Evolutionary conservation across 306 rosid species (phyloP).

Genomic region (Betula pendula): DNA sequence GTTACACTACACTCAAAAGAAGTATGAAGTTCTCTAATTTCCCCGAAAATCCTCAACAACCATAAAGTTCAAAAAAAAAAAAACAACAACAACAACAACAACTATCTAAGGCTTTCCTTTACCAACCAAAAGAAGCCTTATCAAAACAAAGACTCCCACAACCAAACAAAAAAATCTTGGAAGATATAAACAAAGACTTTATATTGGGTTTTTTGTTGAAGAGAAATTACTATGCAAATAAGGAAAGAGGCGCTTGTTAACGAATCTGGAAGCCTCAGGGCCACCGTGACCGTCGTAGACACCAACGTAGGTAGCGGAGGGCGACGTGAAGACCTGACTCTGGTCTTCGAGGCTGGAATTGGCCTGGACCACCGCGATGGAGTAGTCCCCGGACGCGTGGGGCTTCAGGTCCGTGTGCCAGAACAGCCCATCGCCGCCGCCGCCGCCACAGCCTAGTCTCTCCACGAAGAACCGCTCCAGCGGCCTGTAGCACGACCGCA

Average conservation of each 20-base stretch:
- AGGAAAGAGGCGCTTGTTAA: slow-evolving; percentile 71
- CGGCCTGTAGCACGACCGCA: slow-evolving; percentile 46
- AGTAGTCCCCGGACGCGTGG: slow-evolving; percentile 89
- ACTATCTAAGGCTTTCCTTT: neutral
- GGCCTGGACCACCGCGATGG: slow-evolving; percentile 95
- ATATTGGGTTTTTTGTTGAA: too few species aligned
- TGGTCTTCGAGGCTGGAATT: slow-evolving; percentile 88
- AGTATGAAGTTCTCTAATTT: neutral
- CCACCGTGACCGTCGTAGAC: slow-evolving; percentile 98
- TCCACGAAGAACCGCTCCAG: slow-evolving; percentile 57
- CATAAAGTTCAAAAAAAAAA: neutral
- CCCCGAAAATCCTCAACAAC: neutral
- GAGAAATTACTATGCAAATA: slow-evolving; percentile 58
- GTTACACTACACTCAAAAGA: neutral
- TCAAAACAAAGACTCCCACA: neutral
- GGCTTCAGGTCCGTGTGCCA: slow-evolving; percentile 89
- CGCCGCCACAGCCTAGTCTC: slow-evolving; percentile 27
- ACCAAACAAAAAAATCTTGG: too few species aligned
- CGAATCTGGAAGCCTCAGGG: slow-evolving; percentile 91
- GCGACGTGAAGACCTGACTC: slow-evolving; percentile 85
- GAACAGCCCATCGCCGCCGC: slow-evolving; percentile 57
- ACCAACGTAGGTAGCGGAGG: slow-evolving; percentile 81
- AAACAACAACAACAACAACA: neutral
- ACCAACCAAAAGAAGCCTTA: neutral
- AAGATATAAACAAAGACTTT: neutral